These are phyloP conservation scores for Boletus eberwhitei DNA, from an alignment of 768 basidiomycete genomes.

Conservation along the genomic window DNA sequence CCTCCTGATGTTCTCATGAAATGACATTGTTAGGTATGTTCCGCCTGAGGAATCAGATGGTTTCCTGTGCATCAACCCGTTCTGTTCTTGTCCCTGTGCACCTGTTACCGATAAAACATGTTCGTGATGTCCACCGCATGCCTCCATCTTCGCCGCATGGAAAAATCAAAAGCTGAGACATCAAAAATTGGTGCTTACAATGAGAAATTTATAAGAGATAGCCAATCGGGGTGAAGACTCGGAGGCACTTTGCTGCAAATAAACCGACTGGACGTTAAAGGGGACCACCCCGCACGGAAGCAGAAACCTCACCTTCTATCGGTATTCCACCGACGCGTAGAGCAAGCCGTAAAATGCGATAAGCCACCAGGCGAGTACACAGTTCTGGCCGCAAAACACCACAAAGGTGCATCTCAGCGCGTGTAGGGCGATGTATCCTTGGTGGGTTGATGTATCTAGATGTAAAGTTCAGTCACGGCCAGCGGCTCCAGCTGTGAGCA, in stretches of 20 bases:
- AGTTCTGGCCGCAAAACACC: neutral
- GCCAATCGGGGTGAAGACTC: neutral
- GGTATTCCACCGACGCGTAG: neutral
- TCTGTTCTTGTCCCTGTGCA: neutral
- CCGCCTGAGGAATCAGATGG: neutral
- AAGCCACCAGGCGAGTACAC: neutral
- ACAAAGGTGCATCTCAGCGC: neutral
- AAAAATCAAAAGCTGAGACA: neutral
- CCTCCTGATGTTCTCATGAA: neutral
- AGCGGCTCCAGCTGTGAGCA: neutral
- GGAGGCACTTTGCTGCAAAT: neutral
- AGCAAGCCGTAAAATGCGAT: neutral
- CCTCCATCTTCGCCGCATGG: neutral
- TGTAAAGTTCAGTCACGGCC: neutral
- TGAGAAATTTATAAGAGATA: conserved; percentile 1
- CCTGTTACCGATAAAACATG: neutral
- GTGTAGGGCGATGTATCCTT: neutral
- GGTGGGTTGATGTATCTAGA: neutral
- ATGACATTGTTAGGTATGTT: neutral
- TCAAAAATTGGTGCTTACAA: neutral
- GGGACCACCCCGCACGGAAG: conserved; percentile 3
- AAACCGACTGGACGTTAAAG: neutral
- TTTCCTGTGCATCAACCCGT: neutral
- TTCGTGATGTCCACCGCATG: neutral
- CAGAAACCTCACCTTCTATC: neutral